These are phyloP conservation scores for Inonotus obliquus DNA, from an alignment of 1,284 basidiomycete genomes.

Conservation along the genomic window DNA sequence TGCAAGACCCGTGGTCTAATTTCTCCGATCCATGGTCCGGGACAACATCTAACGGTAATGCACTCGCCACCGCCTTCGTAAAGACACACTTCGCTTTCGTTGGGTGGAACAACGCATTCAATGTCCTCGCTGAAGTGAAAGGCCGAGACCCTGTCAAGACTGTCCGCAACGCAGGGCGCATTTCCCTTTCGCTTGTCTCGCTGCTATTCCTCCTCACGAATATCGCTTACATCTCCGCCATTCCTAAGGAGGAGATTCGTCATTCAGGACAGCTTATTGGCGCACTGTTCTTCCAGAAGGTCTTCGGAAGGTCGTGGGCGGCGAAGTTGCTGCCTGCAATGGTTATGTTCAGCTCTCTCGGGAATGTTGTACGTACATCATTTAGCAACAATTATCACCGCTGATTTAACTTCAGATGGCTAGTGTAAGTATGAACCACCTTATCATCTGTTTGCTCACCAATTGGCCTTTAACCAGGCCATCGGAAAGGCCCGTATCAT, in stretches of 20 bases:
- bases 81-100: conserved; percentile 43
- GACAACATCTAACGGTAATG: conserved; percentile 37
- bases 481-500: conserved; percentile 44
- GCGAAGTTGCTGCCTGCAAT: conserved; percentile 37
- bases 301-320: conserved; percentile 40
- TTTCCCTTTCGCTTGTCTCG: conserved; percentile 38
- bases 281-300: conserved; percentile 45
- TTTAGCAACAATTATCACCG: neutral
- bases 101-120: conserved; percentile 43
- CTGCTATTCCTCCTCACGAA: conserved; percentile 45
- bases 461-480: conserved; percentile 26
- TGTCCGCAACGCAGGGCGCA: conserved; percentile 39
- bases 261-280: conserved; percentile 42
- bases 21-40: conserved; percentile 46
- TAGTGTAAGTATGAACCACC: conserved; percentile 20
- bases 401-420: conserved; percentile 20
- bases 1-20: conserved; percentile 43
- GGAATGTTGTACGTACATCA: conserved; percentile 32
- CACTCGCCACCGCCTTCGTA: conserved; percentile 40
- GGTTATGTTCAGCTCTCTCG: conserved; percentile 38
- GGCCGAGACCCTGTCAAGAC: conserved; percentile 35
- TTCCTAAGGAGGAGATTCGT: conserved; percentile 41
- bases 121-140: conserved; percentile 41
- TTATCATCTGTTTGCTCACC: neutral
- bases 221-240: conserved; percentile 36